phyloP scores from a whole-genome alignment of 2,329 filamentous ascomycete species.

The Fusarium poae region DNA sequence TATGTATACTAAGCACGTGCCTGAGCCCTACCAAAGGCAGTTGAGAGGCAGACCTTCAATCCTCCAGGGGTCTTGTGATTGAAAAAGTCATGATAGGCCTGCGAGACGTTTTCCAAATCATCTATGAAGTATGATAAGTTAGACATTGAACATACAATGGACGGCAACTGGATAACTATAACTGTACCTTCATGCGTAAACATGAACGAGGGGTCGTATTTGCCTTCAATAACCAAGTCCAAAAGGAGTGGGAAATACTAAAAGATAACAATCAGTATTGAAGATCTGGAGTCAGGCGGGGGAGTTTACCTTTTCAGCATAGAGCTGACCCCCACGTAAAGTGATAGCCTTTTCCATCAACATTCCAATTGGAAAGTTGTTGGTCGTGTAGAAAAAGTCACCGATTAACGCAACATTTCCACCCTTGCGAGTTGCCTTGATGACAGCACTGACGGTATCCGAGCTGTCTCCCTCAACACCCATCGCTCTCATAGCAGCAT shows the following conservation, averaged over 20 bases:
- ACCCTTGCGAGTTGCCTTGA: slow-evolving; percentile 10
- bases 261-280: too few species aligned
- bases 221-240: neutral
- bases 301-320: slow-evolving; percentile 8
- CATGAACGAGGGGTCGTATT: slow-evolving; percentile 13
- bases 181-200: slow-evolving; percentile 13
- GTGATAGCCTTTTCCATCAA: slow-evolving; percentile 14
- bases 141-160: too few species aligned
- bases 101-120: neutral
- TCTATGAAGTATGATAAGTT: too few species aligned
- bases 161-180: too few species aligned
- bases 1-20: neutral
- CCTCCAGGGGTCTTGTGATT: slow-evolving; percentile 2
- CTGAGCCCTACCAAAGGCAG: slow-evolving; percentile 3
- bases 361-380: slow-evolving; percentile 20
- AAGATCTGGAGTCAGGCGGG: too few species aligned
- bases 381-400: slow-evolving; percentile 2
- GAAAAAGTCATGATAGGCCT: slow-evolving; percentile 2
- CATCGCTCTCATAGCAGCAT: slow-evolving; percentile 3
- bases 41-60: slow-evolving; percentile 4
- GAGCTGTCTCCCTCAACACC: slow-evolving; percentile 10
- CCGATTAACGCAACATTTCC: slow-evolving; percentile 1
- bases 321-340: slow-evolving; percentile 8
- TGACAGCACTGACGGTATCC: neutral
- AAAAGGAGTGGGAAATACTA: slow-evolving; percentile 12